phyloP scores from a whole-genome alignment of 2,329 filamentous ascomycete genomes.

The Davidsoniella neocaledoniae region DNA sequence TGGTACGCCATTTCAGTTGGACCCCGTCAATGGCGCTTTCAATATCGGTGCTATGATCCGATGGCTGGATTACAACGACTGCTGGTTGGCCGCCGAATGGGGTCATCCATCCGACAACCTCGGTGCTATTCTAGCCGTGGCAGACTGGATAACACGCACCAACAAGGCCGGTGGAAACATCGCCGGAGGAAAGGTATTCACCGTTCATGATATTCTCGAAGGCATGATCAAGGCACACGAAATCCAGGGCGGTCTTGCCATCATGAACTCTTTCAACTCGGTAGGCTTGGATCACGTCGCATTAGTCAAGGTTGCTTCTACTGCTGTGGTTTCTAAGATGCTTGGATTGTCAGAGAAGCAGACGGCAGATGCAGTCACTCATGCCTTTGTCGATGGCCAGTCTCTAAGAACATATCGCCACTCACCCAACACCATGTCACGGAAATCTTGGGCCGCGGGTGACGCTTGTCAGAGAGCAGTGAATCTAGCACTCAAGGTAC shows the following conservation, averaged over 20 bases:
- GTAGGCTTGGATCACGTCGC: slow-evolving; percentile 96
- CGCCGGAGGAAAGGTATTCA: slow-evolving; percentile 76
- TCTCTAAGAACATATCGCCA: slow-evolving; percentile 93
- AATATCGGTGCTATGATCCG: slow-evolving; percentile 98
- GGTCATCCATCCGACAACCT: slow-evolving; percentile 97
- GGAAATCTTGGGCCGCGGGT: slow-evolving; percentile 97
- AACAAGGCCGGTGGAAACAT: slow-evolving; percentile 61
- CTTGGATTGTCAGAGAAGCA: slow-evolving; percentile 76
- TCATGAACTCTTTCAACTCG: slow-evolving; percentile 98
- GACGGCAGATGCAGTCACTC: slow-evolving; percentile 87
- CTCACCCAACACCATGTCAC: slow-evolving; percentile 97
- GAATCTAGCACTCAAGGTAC: slow-evolving; percentile 77
- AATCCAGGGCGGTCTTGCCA: slow-evolving; percentile 90
- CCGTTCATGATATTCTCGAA: slow-evolving; percentile 79
- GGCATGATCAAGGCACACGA: slow-evolving; percentile 99
- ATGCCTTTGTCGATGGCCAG: slow-evolving; percentile 96
- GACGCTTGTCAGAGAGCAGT: slow-evolving; percentile 94
- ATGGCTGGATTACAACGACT: slow-evolving; percentile 99
- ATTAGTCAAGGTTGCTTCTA: slow-evolving; percentile 90
- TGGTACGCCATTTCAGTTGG: slow-evolving; percentile 84
- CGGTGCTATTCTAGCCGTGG: slow-evolving; percentile 87
- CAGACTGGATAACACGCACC: slow-evolving; percentile 94
- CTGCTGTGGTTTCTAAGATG: slow-evolving; percentile 90
- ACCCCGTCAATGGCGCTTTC: slow-evolving; percentile 91
- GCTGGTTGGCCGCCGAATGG: slow-evolving; percentile 98